Base-by-base conservation (phyloP, 2,329 filamentous ascomycete genomes). In the Nemania sp. region DNA sequence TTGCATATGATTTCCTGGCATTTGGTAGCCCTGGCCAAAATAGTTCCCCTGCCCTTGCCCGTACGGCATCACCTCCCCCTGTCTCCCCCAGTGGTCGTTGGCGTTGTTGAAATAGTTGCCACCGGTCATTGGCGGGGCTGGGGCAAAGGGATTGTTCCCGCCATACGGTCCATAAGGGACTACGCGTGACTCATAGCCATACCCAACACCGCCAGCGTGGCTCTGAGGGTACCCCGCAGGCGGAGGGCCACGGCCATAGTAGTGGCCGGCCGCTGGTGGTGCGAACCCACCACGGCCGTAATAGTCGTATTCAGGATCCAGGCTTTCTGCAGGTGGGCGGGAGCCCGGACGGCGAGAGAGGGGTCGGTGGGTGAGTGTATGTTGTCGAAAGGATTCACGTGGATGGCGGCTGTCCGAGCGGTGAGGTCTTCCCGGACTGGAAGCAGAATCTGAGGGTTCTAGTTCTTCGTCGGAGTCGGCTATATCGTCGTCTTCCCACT, bases 241-340 rank as follows among this genome's bases (percentile, higher is more conserved):
- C 56, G 65, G 72, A 63, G 66, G 68, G 53, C 75, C 71, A 60
- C 76, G 68, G 43, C 66, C 67, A 62, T 75, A 78, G 59, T 70
- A 73, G 59, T 70, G 73, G 51, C 35, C 57, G 49, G 55, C 58
- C 49, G 61, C 59, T 25, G 67, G 66, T 54, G 68, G 66, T 56
- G 59, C 55, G 57, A 71, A 76, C 39, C 65, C 68, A 52, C 73
- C 69, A 43, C 71, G 75, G 75, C 78, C 81, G 79, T 69, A 74
- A 71, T 83, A 88, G n/a, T 90, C 86, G 21, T 90, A 86, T 18
- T 65, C 63, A 13, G 83, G 83, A 73, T 90, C 88, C 78, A 84
- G 80, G 73, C 83, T 90, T 78, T 60, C 62, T 45, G 85, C 84
- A 57, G 85, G 79, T 65, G 81, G 79, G 64, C 67, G 65, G 61